Conservation (phyloP, 129 eudicot species). For the Artemisia tridentata region DNA sequence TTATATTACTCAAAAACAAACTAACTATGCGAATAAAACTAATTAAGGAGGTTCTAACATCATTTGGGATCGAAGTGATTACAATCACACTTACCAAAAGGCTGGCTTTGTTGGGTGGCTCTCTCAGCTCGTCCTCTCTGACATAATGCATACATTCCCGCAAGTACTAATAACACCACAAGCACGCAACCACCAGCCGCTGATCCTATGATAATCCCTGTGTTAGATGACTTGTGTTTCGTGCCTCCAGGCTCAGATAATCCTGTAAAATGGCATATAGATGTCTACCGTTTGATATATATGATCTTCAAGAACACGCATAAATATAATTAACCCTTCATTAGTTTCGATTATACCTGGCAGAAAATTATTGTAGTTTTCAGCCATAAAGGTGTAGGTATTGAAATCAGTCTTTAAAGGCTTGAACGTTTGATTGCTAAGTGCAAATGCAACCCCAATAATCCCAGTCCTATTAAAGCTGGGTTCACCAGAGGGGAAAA, state of each 20-base stretch:
- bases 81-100: slow-evolving; percentile 41
- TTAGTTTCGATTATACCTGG: slow-evolving; percentile 24
- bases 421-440: slow-evolving; percentile 57
- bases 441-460: slow-evolving; percentile 35
- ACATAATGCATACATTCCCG: slow-evolving; percentile 47
- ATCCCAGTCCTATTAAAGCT: slow-evolving; percentile 55
- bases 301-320: background rate
- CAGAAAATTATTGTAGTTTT: slow-evolving; percentile 33
- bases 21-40: too few relatives aligned
- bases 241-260: background rate
- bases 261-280: slow-evolving; percentile 7
- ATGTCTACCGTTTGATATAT: background rate
- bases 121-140: slow-evolving; percentile 48
- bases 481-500: slow-evolving; percentile 51
- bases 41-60: too few relatives aligned
- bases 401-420: slow-evolving; percentile 40
- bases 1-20: background rate
- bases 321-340: background rate
- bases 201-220: slow-evolving; percentile 39
- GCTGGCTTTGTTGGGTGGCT: slow-evolving; percentile 38
- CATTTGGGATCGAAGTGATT: too few relatives aligned
- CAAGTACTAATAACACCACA: slow-evolving; percentile 35
- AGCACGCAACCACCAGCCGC: slow-evolving; percentile 42
- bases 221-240: slow-evolving; percentile 33
- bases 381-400: slow-evolving; percentile 44